These are phyloP conservation scores for Cyanodermella asteris DNA, from an alignment of 2,329 filamentous ascomycete genomes.

Conservation along the genomic window DNA sequence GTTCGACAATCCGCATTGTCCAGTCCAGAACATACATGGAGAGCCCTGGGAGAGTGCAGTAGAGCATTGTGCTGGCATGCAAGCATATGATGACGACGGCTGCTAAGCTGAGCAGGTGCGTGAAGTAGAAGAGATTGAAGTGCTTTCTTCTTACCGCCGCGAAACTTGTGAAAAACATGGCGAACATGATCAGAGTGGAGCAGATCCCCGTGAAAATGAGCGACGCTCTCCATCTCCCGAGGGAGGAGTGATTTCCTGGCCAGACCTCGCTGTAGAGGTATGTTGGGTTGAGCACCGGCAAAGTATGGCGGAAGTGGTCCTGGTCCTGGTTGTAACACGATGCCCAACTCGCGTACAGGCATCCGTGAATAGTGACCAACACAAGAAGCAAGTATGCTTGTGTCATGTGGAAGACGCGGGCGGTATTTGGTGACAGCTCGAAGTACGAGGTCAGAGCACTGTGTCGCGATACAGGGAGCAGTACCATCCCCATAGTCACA, in stretches of 20 bases:
- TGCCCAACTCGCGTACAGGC: constrained; percentile 10
- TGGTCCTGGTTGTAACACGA: constrained; percentile 7
- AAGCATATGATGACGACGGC: constrained; percentile 11
- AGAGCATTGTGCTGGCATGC: constrained; percentile 12
- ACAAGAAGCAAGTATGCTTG: constrained; percentile 9
- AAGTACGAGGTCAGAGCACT: constrained; percentile 12
- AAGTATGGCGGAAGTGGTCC: constrained; percentile 4
- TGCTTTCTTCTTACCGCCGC: constrained; percentile 9
- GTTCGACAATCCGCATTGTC: constrained; percentile 11
- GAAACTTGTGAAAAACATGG: constrained; percentile 10
- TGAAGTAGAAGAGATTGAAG: constrained; percentile 13
- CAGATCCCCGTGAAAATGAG: constrained; percentile 10
- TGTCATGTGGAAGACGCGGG: constrained; percentile 10
- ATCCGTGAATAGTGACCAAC: constrained; percentile 9
- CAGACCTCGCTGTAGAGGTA: constrained; percentile 11
- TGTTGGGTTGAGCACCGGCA: constrained; percentile 11
- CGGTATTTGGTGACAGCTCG: constrained; percentile 10
- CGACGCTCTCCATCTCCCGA: constrained; percentile 11
- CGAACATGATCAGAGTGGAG: constrained; percentile 8
- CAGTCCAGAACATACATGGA: constrained; percentile 12
- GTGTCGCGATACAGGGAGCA: constrained; percentile 11
- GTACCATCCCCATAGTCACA: constrained; percentile 12
- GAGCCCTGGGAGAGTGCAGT: constrained; percentile 11
- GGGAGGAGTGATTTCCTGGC: constrained; percentile 9
- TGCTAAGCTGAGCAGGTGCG: constrained; percentile 10